Conservation (phyloP, 768 basidiomycete genomes). For the Tremella yokohamensis region DNA sequence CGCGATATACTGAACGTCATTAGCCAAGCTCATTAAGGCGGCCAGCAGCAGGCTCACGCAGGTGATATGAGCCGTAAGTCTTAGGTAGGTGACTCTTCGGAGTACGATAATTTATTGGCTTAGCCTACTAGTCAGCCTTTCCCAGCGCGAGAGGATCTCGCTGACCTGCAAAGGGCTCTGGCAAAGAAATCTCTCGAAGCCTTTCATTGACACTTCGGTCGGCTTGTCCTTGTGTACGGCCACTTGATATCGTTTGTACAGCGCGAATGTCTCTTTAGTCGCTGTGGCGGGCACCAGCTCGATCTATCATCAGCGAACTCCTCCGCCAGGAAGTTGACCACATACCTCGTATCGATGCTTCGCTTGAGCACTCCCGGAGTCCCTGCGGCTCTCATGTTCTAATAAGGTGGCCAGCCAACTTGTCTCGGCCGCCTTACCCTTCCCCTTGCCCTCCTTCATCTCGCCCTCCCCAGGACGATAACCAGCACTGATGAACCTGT, state of each 20-base stretch:
- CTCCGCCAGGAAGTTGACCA: too few relatives aligned
- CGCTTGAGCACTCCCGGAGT: slow-evolving; percentile 33
- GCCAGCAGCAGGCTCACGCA: slow-evolving; percentile 53
- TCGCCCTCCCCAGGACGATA: slow-evolving; percentile 62
- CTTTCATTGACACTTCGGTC: slow-evolving; percentile 54
- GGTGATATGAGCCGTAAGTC: slow-evolving; percentile 91
- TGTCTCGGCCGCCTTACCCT: slow-evolving; percentile 48
- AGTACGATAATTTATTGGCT: slow-evolving; percentile 62
- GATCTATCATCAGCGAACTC: slow-evolving; percentile 57
- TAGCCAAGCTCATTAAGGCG: background rate
- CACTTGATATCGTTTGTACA: slow-evolving; percentile 73
- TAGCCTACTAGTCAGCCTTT: slow-evolving; percentile 52
- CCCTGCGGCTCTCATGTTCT: slow-evolving; percentile 55
- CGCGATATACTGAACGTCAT: slow-evolving; percentile 56
- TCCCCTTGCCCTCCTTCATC: slow-evolving; percentile 27
- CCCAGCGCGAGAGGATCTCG: slow-evolving; percentile 8
- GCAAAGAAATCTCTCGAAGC: slow-evolving; percentile 74
- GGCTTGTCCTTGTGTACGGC: slow-evolving; percentile 68
- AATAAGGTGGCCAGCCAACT: slow-evolving; percentile 58
- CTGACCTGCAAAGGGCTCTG: slow-evolving; percentile 69
- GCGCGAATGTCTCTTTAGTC: slow-evolving; percentile 73
- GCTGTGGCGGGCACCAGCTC: slow-evolving; percentile 70
- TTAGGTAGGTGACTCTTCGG: slow-evolving; percentile 58
- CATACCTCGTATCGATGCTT: slow-evolving; percentile 54
- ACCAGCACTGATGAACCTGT: slow-evolving; percentile 34